phyloP scores from a whole-genome alignment of 139 green algal genomes.

The Chlamydomonas urium region DNA sequence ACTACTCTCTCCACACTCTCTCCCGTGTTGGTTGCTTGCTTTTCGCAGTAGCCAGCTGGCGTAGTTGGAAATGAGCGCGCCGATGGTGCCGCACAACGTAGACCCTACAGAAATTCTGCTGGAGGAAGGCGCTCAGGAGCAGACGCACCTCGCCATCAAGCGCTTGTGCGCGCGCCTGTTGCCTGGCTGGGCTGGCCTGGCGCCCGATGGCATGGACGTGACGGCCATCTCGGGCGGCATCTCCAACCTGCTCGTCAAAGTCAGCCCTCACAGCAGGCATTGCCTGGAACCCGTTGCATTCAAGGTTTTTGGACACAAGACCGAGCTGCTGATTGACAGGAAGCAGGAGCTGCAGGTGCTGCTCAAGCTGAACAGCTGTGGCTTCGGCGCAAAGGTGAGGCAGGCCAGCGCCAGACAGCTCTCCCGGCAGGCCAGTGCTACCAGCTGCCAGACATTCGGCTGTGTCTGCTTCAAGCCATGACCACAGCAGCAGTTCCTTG shows the following conservation, averaged over 20 bases:
- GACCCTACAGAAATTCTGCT: background rate
- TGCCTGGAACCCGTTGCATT: slow-evolving; percentile 55
- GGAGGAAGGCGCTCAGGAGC: slow-evolving; percentile 15
- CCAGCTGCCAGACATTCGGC: background rate
- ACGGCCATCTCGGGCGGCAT: slow-evolving; percentile 77
- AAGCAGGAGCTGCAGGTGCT: slow-evolving; percentile 56
- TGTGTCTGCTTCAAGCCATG: no score
- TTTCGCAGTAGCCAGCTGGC: no score
- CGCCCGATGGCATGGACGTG: slow-evolving; percentile 20
- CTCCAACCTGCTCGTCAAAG: slow-evolving; percentile 77
- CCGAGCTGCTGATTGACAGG: slow-evolving; percentile 82
- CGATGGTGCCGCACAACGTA: no score
- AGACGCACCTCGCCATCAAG: slow-evolving; percentile 9
- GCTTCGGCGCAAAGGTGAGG: slow-evolving; percentile 75
- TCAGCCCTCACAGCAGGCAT: background rate
- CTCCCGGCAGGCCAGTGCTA: background rate
- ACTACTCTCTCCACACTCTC: no score
- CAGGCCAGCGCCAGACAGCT: no score
- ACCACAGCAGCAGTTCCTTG: no score
- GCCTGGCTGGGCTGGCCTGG: slow-evolving; percentile 26
- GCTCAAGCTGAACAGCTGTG: slow-evolving; percentile 50
- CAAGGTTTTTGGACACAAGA: slow-evolving; percentile 87
- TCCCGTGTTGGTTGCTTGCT: no score
- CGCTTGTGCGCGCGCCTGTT: slow-evolving; percentile 36
- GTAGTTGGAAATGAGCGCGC: no score